These are phyloP conservation scores for Plantago ovata DNA, from an alignment of 257 asterid genomes.

Conservation along the genomic window DNA sequence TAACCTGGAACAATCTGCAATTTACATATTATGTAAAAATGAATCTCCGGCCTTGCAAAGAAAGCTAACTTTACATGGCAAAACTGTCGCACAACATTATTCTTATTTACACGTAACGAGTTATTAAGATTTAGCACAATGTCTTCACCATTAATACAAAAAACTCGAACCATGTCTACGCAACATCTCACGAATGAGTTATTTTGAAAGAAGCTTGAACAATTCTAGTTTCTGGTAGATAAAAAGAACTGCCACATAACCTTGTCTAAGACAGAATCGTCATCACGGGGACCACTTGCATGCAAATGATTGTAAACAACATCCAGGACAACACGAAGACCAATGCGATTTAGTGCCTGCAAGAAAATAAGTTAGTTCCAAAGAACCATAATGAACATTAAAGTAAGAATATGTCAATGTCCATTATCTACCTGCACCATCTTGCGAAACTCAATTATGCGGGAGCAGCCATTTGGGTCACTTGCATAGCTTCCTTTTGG, in stretches of 20 bases:
- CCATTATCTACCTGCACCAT: slow-evolving; percentile 76
- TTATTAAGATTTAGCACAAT: slow-evolving; percentile 4
- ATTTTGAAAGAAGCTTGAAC: too few relatives aligned
- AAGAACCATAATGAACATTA: background rate
- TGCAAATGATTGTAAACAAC: slow-evolving; percentile 92
- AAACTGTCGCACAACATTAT: background rate
- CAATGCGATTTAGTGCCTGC: slow-evolving; percentile 81
- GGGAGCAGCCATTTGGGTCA: slow-evolving; percentile 75
- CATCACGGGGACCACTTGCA: slow-evolving; percentile 74
- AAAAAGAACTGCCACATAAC: slow-evolving; percentile 28
- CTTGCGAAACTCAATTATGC: slow-evolving; percentile 78
- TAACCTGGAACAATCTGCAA: slow-evolving; percentile 98
- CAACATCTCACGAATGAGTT: too few relatives aligned
- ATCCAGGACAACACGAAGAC: slow-evolving; percentile 84
- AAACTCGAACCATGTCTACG: background rate
- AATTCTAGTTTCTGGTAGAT: too few relatives aligned
- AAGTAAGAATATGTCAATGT: background rate
- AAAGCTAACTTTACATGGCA: background rate
- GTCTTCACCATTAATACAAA: background rate
- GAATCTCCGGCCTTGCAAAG: background rate
- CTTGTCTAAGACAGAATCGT: slow-evolving; percentile 83
- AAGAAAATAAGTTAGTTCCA: slow-evolving; percentile 24
- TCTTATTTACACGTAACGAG: background rate
- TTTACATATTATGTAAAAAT: slow-evolving; percentile 11
- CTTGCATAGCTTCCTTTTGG: slow-evolving; percentile 95